Evolutionary conservation across 805 yeast genomes (phyloP).

Genomic region (Ogataea ganodermae): DNA sequence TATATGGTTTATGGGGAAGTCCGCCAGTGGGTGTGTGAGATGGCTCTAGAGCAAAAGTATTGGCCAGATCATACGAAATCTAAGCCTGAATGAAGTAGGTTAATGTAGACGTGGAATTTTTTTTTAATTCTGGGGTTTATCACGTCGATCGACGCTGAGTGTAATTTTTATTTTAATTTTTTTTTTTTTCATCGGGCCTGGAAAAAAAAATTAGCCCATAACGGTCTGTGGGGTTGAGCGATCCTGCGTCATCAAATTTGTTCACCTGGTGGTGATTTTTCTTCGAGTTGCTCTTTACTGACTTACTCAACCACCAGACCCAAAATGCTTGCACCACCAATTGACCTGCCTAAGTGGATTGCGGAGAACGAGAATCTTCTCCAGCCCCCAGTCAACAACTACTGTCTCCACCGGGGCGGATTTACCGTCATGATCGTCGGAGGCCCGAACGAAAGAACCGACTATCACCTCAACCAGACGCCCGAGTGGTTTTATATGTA

Average conservation of each 20-base stretch:
- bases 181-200: background rate
- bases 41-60: background rate
- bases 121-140: background rate
- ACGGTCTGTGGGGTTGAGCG: background rate
- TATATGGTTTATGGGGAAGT: no score
- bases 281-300: background rate
- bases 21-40: background rate
- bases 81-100: background rate
- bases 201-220: no score
- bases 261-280: background rate
- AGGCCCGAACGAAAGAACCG: conserved; percentile 93
- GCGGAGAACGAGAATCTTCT: conserved; percentile 71
- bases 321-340: conserved; percentile 63
- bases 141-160: conserved; percentile 1
- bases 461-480: conserved; percentile 89
- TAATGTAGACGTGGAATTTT: background rate
- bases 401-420: conserved; percentile 87
- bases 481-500: conserved; percentile 92
- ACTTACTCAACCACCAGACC: background rate
- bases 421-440: conserved; percentile 95
- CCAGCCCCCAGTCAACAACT: conserved; percentile 92
- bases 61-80: background rate
- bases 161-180: background rate
- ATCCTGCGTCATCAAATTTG: conserved; percentile 38
- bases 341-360: conserved; percentile 81